Evolutionary conservation across 176 grass and related monocot species (phyloP).

Genomic region (Paspalum vaginatum): DNA sequence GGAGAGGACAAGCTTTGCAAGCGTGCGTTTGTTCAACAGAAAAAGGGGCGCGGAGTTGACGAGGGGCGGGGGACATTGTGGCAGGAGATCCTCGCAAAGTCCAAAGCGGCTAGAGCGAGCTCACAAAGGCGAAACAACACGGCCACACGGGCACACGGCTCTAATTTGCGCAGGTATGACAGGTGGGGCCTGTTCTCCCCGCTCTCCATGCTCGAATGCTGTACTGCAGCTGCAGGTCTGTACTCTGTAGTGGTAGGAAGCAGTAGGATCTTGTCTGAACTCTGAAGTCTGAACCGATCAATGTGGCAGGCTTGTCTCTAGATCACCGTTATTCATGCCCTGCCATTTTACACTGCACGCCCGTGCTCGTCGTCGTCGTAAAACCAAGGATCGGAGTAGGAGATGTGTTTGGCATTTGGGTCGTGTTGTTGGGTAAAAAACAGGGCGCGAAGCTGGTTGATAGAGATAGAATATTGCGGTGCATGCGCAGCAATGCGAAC

Average conservation of each 20-base stretch:
- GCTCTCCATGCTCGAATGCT: too few relatives aligned
- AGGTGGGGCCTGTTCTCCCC: too few relatives aligned
- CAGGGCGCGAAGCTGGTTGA: neutral
- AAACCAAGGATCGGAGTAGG: neutral
- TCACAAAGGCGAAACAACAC: neutral
- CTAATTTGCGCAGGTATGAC: neutral
- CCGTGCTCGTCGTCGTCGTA: neutral
- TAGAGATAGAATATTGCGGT: neutral
- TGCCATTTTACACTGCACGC: neutral
- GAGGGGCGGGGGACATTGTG: slow-evolving; percentile 19
- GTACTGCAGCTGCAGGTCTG: too few relatives aligned
- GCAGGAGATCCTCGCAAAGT: slow-evolving; percentile 29
- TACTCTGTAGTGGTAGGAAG: too few relatives aligned
- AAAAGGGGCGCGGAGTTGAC: slow-evolving; percentile 24
- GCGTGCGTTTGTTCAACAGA: slow-evolving; percentile 59
- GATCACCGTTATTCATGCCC: neutral
- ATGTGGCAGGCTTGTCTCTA: neutral
- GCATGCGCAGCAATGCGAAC: slow-evolving; percentile 4
- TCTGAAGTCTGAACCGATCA: neutral
- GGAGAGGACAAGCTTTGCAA: slow-evolving; percentile 73
- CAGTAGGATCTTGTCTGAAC: too few relatives aligned
- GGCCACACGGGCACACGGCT: too few relatives aligned
- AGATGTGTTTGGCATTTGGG: neutral
- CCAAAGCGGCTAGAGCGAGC: slow-evolving; percentile 20
- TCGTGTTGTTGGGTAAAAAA: slow-evolving; percentile 19